Percentiles rank a stretch among this genome's conserved stretches.
These are phyloP conservation scores for Yamadazyma epiphylla DNA, from an alignment of 1,139 yeast species.

Conservation along the genomic window DNA sequence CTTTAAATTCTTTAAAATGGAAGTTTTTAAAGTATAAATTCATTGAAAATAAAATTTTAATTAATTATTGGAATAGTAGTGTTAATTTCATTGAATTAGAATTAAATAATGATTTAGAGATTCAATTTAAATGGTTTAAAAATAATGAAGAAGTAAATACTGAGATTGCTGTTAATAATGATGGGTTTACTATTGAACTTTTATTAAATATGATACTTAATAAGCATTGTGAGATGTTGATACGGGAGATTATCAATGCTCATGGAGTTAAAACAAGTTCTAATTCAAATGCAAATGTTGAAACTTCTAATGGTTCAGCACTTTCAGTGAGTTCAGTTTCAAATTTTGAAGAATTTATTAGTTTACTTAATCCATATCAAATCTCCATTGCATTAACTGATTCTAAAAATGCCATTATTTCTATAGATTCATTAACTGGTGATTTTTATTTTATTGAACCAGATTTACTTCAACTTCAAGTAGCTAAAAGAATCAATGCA, in stretches of 20 bases:
- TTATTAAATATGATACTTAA: slow-evolving; percentile 32
- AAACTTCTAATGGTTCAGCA: too few species aligned
- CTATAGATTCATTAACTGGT: slow-evolving; percentile 47
- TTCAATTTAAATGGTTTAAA: slow-evolving; percentile 66
- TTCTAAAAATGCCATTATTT: slow-evolving; percentile 31
- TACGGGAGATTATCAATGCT: slow-evolving; percentile 18
- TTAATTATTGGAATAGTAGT: slow-evolving; percentile 67
- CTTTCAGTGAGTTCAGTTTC: too few species aligned
- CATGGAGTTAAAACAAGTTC: background rate
- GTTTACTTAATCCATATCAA: slow-evolving; percentile 31
- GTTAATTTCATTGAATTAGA: slow-evolving; percentile 64
- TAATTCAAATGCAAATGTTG: slow-evolving; percentile 3
- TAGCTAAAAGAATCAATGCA: slow-evolving; percentile 31
- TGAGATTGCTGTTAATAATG: slow-evolving; percentile 12
- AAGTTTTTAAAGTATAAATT: slow-evolving; percentile 65
- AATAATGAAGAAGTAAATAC: slow-evolving; percentile 38
- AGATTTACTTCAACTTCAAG: slow-evolving; percentile 33
- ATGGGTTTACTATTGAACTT: slow-evolving; percentile 32
- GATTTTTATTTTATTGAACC: slow-evolving; percentile 43
- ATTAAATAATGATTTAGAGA: slow-evolving; percentile 46
- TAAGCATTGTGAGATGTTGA: slow-evolving; percentile 36
- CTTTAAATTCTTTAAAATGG: slow-evolving; percentile 57
- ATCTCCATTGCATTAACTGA: slow-evolving; percentile 33
- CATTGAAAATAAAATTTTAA: slow-evolving; percentile 48
- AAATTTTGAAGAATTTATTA: too few species aligned